Base-by-base conservation (phyloP, 257 asterid genomes). In the Lavandula angustifolia region DNA sequence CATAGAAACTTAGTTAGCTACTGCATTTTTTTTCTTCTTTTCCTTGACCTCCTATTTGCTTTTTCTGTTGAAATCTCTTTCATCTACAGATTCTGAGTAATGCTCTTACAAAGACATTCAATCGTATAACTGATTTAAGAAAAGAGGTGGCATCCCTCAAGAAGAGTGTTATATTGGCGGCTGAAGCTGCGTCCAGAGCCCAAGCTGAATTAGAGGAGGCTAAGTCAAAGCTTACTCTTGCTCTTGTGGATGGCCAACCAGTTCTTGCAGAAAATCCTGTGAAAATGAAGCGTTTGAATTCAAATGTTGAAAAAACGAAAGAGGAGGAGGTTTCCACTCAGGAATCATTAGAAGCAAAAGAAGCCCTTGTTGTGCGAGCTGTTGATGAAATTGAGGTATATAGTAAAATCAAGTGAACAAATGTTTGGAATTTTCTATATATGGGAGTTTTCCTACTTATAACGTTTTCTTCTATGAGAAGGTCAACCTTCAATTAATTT, bases 181-280 rank as follows among this genome's bases (percentile, higher is more conserved):
- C 79, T 63, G 87, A 82, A 76, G 88, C 91, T 79, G 85, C 92
- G 55, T 75, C 83, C 29, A 94, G 80, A 84, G 92, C 97, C 67
- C 81, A 58, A 77, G 82, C 84, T 54, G 96, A 94, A 62, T 56
- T 90, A 43, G 95, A 84, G 68, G 86, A 75, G 60, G 95, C 88
- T 13, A 83, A 84, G 78, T 74, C 92, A 27, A 90, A 89, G 82
- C 89, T 73, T 56, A 84, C 89, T 35, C 94, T 94, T 58, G 67
- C 87, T 44, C 95, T 94, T 32, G 86, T 90, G 78, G 97, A 90
- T 58, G 95, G 96, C 53, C 96, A 90, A 57, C 99, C 96, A 59
- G 99, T 90, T 63, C 83, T 94, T 70, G 85, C 95, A 42, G 99
- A 94, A 83, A 87, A 90, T 68, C 91, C 96, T 27, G 87, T 71